Evolutionary conservation across 805 yeast species (phyloP), one percentile per base, ranked within the genome.

Genomic region (Myxozyma geophila): DNA sequence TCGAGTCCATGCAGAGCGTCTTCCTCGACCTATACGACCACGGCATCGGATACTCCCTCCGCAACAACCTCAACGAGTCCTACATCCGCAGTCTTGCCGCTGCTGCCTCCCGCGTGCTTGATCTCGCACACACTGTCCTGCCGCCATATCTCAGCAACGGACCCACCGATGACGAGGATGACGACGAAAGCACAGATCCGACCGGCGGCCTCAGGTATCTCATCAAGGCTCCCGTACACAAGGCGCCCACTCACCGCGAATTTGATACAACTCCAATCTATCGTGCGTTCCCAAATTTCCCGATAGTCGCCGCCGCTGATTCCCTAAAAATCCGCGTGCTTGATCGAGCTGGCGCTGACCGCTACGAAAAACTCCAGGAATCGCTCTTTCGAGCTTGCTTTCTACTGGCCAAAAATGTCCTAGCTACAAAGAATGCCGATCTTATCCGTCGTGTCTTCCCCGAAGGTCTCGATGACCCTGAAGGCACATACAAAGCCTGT

Each of bases 11-110:
- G 59, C 59, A 54, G 44, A 15, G 40, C 40, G 56, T 54, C 7
- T 60, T 54, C 36, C 52, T 55, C 9, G 63, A 54, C 7, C 47
- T 60, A 7, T 60, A 54, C 52, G 56, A 54, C 44, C 19, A 49
- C 21, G 59, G 59, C n/a, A 36, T 54, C 19, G 52, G 49, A 41
- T 53, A 49, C 23, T 58, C 63, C 7, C 13, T 55, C 39, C 7
- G n/a, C 10, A n/a, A 28, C 2, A 44, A 49, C 6, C 41, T 41
- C 13, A 41, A 40, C 13, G 7, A 33, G n/a, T 19, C 12, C 17
- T 60, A 54, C 39, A 37, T 54, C 10, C 47, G 23, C 21, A 21
- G 44, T 10, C 46, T 60, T 33, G 51, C 63, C 28, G 17, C 41
- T 41, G 59, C 55, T 12, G 44, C 63, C 17, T 49, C 50, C 15